A percentile compares a stretch with the other conserved stretches of the same genome.
These are phyloP conservation scores for Mortierella sp. DNA, from an alignment of 371 early-diverging fungal genomes.

Conservation along the genomic window DNA sequence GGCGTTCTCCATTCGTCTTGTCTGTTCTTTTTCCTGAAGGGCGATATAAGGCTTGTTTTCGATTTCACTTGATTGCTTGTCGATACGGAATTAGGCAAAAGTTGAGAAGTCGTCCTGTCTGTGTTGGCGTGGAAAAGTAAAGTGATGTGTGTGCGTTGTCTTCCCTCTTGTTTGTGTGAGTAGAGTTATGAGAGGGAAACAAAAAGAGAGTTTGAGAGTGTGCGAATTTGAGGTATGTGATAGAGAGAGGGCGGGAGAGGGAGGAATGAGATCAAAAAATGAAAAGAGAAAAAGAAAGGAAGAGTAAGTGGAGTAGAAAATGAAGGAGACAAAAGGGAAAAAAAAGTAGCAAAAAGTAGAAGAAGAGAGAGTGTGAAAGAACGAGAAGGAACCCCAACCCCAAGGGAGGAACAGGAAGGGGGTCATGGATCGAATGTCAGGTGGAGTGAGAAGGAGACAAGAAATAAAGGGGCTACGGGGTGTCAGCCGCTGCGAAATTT, in stretches of 20 bases:
- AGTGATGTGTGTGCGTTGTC: not conserved
- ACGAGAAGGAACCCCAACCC: not conserved
- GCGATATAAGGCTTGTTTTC: not conserved
- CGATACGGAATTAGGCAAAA: not conserved
- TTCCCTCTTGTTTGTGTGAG: not conserved
- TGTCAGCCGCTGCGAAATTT: constrained; percentile 14
- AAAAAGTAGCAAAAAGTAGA: not conserved
- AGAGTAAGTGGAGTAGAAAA: not conserved
- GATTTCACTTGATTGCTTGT: not conserved
- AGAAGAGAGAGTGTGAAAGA: constrained; percentile 7
- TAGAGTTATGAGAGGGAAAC: not conserved
- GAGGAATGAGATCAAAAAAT: not conserved
- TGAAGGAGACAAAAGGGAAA: too few relatives aligned
- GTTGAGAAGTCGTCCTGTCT: not conserved
- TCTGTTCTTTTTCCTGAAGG: not conserved
- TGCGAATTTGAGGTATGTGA: constrained; percentile 5
- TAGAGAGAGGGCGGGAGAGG: not conserved
- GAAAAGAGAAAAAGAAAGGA: not conserved
- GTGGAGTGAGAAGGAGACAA: constrained; percentile 8
- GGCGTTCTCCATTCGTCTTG: constrained; percentile 26
- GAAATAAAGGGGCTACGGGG: not conserved
- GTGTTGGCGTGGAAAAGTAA: constrained; percentile 1
- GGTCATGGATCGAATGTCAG: constrained; percentile 13
- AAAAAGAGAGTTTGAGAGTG: not conserved
- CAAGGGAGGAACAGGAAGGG: not conserved